Evolutionary conservation across 192 early-diverging fungal genomes (phyloP), one percentile per base, ranked within the genome.

Genomic region (Backusella macrospora): DNA sequence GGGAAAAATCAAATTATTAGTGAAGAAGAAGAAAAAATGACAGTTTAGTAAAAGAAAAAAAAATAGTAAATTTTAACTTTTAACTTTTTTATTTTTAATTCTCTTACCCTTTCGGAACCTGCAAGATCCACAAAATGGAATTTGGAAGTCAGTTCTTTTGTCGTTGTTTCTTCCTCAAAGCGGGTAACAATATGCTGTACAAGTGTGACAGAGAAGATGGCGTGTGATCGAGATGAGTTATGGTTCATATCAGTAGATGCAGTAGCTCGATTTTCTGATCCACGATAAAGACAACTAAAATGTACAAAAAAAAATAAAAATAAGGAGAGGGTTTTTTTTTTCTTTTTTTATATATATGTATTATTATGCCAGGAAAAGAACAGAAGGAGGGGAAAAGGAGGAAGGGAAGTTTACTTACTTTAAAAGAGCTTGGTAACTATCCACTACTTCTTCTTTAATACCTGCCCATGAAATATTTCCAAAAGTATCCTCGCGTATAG

Each of bases 121-220:
- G 98, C 97, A 78, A 99, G 83, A 86, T 99, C 98, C 29, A 99
- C 98, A 89, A 99, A 99, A 73, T 98, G 93, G 73, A 99, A 97
- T 84, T 99, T 99, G 47, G 72, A 73, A 34, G 52, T 43, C 14
- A 64, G 38, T 21, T 39, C 49, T 14, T 38, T 39, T 71, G 48
- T 37, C 45, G 45, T 45, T 3, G 84, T 76, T 4, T 71, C 39
- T 34, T 79, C 75, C 45, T 84, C 80, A 38, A 78, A 79, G 23
- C 21, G 7, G 82, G 73, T 42, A 62, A 85, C 70, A 40, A 79
- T 79, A 39, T 89, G 83, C 80, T 99, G 98, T 68, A 89, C 87
- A 73, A 99, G 86, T 21, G 90, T 92, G 10, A 99, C 89, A 0
- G 92, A 91, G 80, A 98, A 99, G 52, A 99, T 99, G 62, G 97